phyloP scores from a whole-genome alignment of 2,329 filamentous ascomycete species.

The Zymoseptoria pseudotritici region DNA sequence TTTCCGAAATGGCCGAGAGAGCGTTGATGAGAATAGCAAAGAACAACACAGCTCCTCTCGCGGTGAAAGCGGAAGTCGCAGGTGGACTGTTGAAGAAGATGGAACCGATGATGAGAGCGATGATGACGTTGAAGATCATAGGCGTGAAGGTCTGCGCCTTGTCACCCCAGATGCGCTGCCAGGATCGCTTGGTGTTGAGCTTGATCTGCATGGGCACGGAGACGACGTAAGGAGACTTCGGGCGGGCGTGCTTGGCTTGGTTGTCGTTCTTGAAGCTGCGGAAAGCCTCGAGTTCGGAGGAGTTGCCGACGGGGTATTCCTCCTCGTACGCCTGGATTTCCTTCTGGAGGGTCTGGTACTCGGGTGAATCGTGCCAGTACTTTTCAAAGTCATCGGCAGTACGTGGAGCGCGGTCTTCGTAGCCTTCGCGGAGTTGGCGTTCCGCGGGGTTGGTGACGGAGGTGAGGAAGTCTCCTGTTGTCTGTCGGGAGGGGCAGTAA shows the following conservation, averaged over 20 bases:
- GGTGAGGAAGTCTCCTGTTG: slow-evolving; percentile 62
- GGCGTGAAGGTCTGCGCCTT: slow-evolving; percentile 42
- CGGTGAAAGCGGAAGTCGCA: slow-evolving; percentile 46
- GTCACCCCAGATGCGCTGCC: slow-evolving; percentile 48
- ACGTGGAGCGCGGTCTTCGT: slow-evolving; percentile 55
- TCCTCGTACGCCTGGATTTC: slow-evolving; percentile 48
- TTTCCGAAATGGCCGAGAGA: slow-evolving; percentile 53
- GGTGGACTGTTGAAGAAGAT: slow-evolving; percentile 50
- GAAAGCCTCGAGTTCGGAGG: slow-evolving; percentile 37
- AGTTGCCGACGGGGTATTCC: slow-evolving; percentile 38
- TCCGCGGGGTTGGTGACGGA: slow-evolving; percentile 60
- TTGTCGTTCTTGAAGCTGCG: slow-evolving; percentile 43
- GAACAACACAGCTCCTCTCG: slow-evolving; percentile 52
- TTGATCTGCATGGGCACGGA: slow-evolving; percentile 48
- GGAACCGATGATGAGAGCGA: slow-evolving; percentile 55
- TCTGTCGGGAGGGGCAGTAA: slow-evolving; percentile 59
- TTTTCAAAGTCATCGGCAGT: slow-evolving; percentile 62
- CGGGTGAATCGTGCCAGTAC: slow-evolving; percentile 42
- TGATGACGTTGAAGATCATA: slow-evolving; percentile 44
- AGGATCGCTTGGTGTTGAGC: slow-evolving; percentile 44
- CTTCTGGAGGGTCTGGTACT: slow-evolving; percentile 36
- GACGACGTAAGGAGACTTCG: slow-evolving; percentile 52
- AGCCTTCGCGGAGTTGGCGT: slow-evolving; percentile 49
- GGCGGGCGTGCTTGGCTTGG: slow-evolving; percentile 48
- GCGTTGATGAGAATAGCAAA: slow-evolving; percentile 55